Evolutionary conservation across 2,329 filamentous ascomycete genomes (phyloP), one percentile per base, ranked within the genome.

Genomic region (Diaporthe amygdali): DNA sequence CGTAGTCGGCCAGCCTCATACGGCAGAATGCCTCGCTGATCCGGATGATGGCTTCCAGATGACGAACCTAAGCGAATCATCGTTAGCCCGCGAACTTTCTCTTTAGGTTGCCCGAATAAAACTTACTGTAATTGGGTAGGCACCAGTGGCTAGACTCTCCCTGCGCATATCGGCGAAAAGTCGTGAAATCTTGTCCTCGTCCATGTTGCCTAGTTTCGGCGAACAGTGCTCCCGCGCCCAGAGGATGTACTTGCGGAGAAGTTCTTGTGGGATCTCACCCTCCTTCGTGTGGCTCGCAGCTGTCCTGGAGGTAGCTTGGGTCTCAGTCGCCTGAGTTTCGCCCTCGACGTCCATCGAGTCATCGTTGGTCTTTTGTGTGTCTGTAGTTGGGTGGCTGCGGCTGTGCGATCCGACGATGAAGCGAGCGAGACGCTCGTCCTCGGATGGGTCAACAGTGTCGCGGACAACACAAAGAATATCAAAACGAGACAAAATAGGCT

Each of bases 1-100:
- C 97, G 85, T 97, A 98, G 76, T 99, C 96, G 0, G 94, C 96
- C n/a, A 99, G 87, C 17, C 96, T 93, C 96, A 99, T 99, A 79
- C 97, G 96, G 82, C 94, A 97, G 84, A 99, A 99, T 0, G 95
- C 85, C 81, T 99, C 96, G 70, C 92, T 92, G 78, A 97, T 97
- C 79, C 96, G 94, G 85, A 99, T 97, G 78, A 98, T 98, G 74
- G 96, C 96, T 88, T 99, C 96, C 41, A 99, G 87, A 84, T 99
- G 96, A 86, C 96, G 95, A 75, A 98, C 94, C 95, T 97, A 69
- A 64, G 52, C 27, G 14, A 14, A 25, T n/a, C 2, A 49, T 61
- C 5, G 14, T 73, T 49, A 70, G 70, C 61, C 17, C 27, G 20
- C 5, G 25, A 30, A 10, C 10, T n/a, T 37, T 25, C 37, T 32